Evolutionary conservation across 495 filamentous ascomycete species (phyloP).

Genomic region (Mytilinidion resinicola): DNA sequence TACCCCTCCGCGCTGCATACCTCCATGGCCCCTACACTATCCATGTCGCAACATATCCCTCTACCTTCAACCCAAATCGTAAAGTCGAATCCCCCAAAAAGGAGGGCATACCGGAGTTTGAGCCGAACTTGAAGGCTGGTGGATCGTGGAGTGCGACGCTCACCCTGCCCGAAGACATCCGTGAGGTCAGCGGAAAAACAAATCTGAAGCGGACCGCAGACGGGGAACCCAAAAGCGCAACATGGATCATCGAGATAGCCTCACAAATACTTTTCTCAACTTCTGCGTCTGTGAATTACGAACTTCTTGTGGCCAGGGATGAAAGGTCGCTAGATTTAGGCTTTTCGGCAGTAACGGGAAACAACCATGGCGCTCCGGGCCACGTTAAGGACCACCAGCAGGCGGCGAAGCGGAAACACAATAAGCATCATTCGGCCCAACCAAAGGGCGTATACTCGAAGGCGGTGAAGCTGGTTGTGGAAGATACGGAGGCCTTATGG

Average conservation of each 20-base stretch:
- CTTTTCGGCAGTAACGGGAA: constrained; percentile 42
- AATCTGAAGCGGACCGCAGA: constrained; percentile 31
- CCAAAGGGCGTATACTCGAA: constrained; percentile 71
- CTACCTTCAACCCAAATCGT: constrained; percentile 69
- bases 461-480: constrained; percentile 67
- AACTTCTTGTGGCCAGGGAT: constrained; percentile 78
- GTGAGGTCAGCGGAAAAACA: constrained; percentile 41
- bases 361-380: constrained; percentile 51
- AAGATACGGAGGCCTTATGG: constrained; percentile 87
- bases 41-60: constrained; percentile 75
- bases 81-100: constrained; percentile 56
- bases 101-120: constrained; percentile 74
- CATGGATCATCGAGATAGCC: constrained; percentile 87
- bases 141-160: constrained; percentile 75
- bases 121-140: constrained; percentile 92
- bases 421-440: constrained; percentile 45
- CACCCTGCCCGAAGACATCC: constrained; percentile 64
- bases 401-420: constrained; percentile 43
- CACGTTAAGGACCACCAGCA: constrained; percentile 66
- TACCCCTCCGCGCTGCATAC: constrained; percentile 87
- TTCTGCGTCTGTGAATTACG: constrained; percentile 83
- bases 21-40: constrained; percentile 93
- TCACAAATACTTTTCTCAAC: constrained; percentile 89
- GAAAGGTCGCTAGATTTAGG: constrained; percentile 69
- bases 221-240: constrained; percentile 42